Percentiles rank a stretch among this genome's conserved stretches.
Conservation (phyloP, 139 green algal genomes). For the Chlorella sp. region DNA sequence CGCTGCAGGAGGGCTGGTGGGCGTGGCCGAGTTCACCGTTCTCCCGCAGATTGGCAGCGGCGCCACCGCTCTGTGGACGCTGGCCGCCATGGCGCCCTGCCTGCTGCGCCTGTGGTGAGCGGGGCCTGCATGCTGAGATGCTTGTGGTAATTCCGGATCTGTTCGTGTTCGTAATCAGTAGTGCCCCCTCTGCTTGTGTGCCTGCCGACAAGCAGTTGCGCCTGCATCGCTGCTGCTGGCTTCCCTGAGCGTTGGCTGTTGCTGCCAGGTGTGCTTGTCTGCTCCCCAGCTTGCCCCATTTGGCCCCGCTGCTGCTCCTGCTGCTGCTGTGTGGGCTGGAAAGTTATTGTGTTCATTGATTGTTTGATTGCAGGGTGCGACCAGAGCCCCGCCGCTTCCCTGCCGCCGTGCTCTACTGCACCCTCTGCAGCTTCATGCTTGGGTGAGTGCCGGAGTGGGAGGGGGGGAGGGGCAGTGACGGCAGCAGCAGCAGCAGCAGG, state of each 20-base stretch:
- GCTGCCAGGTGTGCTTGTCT: neutral
- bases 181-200: neutral
- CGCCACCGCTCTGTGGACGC: conserved; percentile 50
- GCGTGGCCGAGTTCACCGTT: conserved; percentile 70
- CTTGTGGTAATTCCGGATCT: neutral
- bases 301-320: neutral
- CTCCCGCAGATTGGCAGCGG: conserved; percentile 77
- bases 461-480: no score
- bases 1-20: conserved; percentile 76
- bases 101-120: conserved; percentile 60
- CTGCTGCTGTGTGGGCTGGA: no score
- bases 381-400: conserved; percentile 51
- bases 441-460: conserved; percentile 61
- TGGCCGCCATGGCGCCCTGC: conserved; percentile 75
- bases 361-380: conserved; percentile 5
- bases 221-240: neutral
- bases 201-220: neutral
- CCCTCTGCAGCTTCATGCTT: conserved; percentile 86
- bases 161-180: neutral
- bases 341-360: no score
- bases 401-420: conserved; percentile 55
- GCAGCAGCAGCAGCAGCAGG: no score
- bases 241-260: neutral
- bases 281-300: neutral
- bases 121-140: neutral